These are phyloP conservation scores for Gloeostereum incarnatum DNA, from an alignment of 768 basidiomycete genomes.

Conservation along the genomic window DNA sequence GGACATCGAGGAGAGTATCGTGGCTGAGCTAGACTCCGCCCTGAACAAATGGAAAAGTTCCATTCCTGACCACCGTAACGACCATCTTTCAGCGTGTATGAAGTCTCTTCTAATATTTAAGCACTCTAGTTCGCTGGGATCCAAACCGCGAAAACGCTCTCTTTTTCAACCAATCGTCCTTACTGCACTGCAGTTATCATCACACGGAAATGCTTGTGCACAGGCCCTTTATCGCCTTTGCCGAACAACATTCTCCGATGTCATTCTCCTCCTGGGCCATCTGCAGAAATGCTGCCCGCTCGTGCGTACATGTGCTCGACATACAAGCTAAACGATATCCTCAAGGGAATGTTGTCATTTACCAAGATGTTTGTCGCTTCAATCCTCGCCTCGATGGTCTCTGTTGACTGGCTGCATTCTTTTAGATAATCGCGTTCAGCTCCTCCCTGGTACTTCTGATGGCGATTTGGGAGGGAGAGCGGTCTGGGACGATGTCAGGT, in stretches of 20 bases:
- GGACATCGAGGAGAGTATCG: constrained; percentile 28
- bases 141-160: constrained; percentile 4
- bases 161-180: constrained; percentile 8
- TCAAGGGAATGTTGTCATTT: no score
- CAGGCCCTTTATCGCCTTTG: constrained; percentile 7
- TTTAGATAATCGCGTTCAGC: constrained; percentile 12
- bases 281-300: constrained; percentile 8
- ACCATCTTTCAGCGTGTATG: neutral
- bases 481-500: constrained; percentile 19
- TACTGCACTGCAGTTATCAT: constrained; percentile 7
- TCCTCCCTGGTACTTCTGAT: constrained; percentile 34
- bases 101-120: neutral
- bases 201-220: constrained; percentile 7
- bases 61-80: constrained; percentile 31
- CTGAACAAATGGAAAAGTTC: constrained; percentile 42
- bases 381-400: constrained; percentile 11
- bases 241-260: constrained; percentile 4
- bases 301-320: constrained; percentile 41
- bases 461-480: constrained; percentile 35
- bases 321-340: constrained; percentile 15
- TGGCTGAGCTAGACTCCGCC: constrained; percentile 40
- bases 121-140: constrained; percentile 9
- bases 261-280: constrained; percentile 9
- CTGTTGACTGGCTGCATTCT: no score
- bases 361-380: constrained; percentile 5